phyloP scores from a whole-genome alignment of 2,329 filamentous ascomycete species.

The Sarocladium strictum region DNA sequence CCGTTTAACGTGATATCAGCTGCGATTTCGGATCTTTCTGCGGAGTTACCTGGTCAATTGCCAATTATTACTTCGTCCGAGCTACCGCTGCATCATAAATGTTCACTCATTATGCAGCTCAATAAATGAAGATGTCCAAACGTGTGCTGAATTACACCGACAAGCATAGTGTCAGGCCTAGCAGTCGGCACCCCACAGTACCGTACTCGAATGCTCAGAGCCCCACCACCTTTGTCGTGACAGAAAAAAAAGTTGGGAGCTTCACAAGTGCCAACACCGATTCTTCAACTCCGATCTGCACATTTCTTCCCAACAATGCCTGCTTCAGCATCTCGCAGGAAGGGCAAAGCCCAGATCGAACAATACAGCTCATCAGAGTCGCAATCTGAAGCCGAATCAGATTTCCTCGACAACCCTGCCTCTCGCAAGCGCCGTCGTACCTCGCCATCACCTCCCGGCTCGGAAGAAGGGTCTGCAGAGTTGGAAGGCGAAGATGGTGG shows the following conservation, averaged over 20 bases:
- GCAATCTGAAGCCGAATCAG: constrained; percentile 34
- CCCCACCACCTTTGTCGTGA: too few species aligned
- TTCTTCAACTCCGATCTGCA: background rate
- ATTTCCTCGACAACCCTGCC: constrained; percentile 39
- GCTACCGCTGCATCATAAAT: too few species aligned
- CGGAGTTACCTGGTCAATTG: too few species aligned
- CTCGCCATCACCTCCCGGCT: constrained; percentile 17
- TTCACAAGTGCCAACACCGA: background rate
- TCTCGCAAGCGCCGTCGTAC: constrained; percentile 42
- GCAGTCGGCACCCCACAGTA: too few species aligned
- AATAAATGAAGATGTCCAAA: too few species aligned
- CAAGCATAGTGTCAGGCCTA: too few species aligned
- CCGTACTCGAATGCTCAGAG: too few species aligned
- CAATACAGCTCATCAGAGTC: constrained; percentile 3
- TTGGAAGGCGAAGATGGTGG: constrained; percentile 21
- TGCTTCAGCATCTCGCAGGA: background rate
- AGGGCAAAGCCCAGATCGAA: background rate
- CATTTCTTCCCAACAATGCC: background rate
- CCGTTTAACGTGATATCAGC: too few species aligned
- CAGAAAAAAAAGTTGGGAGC: constrained; percentile 8
- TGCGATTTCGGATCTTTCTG: too few species aligned
- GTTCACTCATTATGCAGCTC: too few species aligned
- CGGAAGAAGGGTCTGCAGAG: constrained; percentile 20
- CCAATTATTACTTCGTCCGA: too few species aligned
- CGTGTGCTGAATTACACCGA: too few species aligned